Evolutionary conservation across 352 stramenopile species (phyloP).

Genomic region (Halophytophthora batemanensis): DNA sequence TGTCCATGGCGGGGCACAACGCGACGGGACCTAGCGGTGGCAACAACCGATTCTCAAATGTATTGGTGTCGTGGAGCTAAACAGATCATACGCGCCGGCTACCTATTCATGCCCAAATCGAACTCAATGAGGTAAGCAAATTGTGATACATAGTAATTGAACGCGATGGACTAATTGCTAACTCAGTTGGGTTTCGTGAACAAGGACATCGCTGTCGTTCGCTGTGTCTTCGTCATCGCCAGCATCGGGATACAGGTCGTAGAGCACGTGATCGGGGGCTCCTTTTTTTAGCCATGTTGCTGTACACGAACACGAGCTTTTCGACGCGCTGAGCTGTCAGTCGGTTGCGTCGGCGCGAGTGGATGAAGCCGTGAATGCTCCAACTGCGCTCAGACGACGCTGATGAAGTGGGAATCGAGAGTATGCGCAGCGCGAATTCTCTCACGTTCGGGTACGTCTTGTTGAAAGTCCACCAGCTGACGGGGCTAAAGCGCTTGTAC

Average conservation of each 20-base stretch:
- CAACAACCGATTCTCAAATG: no score
- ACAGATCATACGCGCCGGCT: no score
- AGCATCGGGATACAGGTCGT: constrained; percentile 15
- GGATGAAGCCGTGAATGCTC: constrained; percentile 18
- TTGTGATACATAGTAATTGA: no score
- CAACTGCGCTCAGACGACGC: no score
- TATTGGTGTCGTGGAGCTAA: no score
- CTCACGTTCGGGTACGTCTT: background rate
- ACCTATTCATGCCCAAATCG: no score
- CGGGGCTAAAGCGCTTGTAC: background rate
- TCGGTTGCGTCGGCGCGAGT: constrained; percentile 10
- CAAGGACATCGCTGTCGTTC: constrained; percentile 1
- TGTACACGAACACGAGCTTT: no score
- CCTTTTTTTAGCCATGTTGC: constrained; percentile 12
- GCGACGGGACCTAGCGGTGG: no score
- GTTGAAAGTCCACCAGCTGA: constrained; percentile 7
- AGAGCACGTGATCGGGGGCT: constrained; percentile 10
- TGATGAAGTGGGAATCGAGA: constrained; percentile 14
- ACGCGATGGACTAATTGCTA: no score
- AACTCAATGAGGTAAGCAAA: no score
- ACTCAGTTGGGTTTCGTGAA: no score
- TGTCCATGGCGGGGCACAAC: no score
- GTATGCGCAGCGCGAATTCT: constrained; percentile 8
- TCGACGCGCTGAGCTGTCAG: constrained; percentile 12
- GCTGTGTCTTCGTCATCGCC: constrained; percentile 4